A percentile compares a stretch with the other conserved stretches of the same genome.
These are phyloP conservation scores for Beauveria rudraprayagi DNA, from an alignment of 2,329 filamentous ascomycete species.

Conservation along the genomic window DNA sequence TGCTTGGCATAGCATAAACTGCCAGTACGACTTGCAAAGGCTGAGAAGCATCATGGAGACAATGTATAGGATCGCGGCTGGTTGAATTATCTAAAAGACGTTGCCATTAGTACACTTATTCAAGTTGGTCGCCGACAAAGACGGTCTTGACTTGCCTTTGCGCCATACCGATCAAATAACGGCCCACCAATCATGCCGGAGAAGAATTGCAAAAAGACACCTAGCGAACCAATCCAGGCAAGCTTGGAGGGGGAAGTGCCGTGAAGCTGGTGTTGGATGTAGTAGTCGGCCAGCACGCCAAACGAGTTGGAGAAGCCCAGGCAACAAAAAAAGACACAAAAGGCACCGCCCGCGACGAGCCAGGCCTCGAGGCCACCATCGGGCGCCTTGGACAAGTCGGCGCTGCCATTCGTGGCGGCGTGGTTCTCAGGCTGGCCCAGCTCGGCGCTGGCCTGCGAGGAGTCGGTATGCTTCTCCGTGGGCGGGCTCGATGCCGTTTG, in stretches of 20 bases:
- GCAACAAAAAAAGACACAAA: conserved; percentile 28
- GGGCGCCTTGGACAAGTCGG: conserved; percentile 14
- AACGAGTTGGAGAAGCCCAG: conserved; percentile 37
- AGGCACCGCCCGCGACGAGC: conserved; percentile 30
- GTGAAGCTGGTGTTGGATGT: conserved; percentile 28
- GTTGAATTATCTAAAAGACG: conserved; percentile 22
- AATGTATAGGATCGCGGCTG: conserved; percentile 26
- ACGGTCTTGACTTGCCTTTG: not conserved
- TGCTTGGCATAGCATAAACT: conserved; percentile 44
- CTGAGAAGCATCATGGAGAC: conserved; percentile 36
- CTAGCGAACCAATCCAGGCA: conserved; percentile 35
- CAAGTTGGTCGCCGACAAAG: not conserved
- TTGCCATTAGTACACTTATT: not conserved
- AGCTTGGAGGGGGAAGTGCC: conserved; percentile 24
- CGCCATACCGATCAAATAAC: conserved; percentile 35
- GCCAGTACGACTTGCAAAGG: conserved; percentile 39
- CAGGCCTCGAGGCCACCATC: conserved; percentile 31
- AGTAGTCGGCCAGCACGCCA: conserved; percentile 37
- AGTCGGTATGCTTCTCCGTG: not conserved
- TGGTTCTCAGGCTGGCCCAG: not conserved
- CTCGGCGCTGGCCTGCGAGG: not conserved
- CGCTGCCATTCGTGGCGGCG: not conserved
- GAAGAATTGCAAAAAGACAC: conserved; percentile 28
- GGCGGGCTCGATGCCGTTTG: not conserved
- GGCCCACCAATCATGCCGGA: conserved; percentile 28